Evolutionary conservation across 495 filamentous ascomycete genomes (phyloP), one percentile per base, ranked within the genome.

Genomic region (Chlorociboria aeruginascens): DNA sequence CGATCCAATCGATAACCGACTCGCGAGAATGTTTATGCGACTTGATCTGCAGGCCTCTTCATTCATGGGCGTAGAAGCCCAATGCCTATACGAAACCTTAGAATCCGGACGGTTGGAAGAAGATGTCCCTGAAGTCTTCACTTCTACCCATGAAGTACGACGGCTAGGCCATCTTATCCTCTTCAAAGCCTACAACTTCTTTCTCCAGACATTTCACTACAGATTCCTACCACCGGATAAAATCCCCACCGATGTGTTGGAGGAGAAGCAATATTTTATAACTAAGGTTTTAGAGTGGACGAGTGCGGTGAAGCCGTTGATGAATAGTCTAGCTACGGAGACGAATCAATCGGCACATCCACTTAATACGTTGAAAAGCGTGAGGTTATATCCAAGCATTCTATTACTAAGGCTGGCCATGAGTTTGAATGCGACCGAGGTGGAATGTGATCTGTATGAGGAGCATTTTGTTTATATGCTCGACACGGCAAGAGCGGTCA

Each of bases 31-130:
- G 34, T 52, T 56, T 28, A 40, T 52, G 7, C 29, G 38, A 4
- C 30, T 50, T 1, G 53, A 56, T 30, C 25, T 56, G 12, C 49
- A 56, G 36, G 41, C 49, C 1, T 35, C 51, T 10, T 43, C 10
- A 13, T 14, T 40, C 4, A 45, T 46, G 38, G 53, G 49, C 12
- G 35, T 28, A 32, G 49, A 49, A 16, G 48, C 48, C 25, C 37
- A 43, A 45, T 45, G 53, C 3, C 30, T 45, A 13, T 47, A 32
- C 28, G 16, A 46, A 6, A 37, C 6, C 8, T 28, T 49, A 2
- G 37, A 49, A 29, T 46, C 49, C 3, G 31, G 33, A 30, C 20
- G 12, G 8, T 43, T 40, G 2, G 43, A 30, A 28, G 13, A 47
- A 1, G n/a, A 14, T 8, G 20, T 46, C 6, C 46, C 49, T 32